Evolutionary conservation across 2,329 filamentous ascomycete genomes (phyloP).

Genomic region (Beauveria varroae): DNA sequence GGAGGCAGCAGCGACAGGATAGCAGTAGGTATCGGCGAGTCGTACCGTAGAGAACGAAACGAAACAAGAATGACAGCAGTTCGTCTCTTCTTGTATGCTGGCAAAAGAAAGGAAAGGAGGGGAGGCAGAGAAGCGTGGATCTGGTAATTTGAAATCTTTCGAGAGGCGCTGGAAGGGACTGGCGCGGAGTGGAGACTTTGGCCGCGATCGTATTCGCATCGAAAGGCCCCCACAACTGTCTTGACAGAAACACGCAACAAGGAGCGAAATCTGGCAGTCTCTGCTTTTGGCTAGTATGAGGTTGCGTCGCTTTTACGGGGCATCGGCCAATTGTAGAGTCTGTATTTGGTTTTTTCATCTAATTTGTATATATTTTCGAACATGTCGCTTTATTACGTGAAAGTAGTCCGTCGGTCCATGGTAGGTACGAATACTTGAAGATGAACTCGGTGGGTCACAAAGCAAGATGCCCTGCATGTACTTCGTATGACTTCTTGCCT

Average conservation of each 20-base stretch:
- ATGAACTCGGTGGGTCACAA: no score
- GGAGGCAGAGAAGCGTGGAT: not conserved
- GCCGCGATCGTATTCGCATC: not conserved
- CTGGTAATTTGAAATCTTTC: conserved; percentile 1
- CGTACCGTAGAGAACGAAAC: not conserved
- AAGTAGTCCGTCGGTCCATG: no score
- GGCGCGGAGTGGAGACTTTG: not conserved
- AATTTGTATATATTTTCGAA: not conserved
- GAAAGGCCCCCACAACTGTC: not conserved
- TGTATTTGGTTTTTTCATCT: not conserved
- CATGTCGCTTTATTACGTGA: not conserved
- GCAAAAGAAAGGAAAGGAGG: not conserved
- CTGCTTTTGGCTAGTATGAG: not conserved
- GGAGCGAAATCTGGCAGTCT: not conserved
- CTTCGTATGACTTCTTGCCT: no score
- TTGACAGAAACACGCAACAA: not conserved
- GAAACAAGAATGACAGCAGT: not conserved
- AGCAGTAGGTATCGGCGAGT: not conserved
- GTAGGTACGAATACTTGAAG: no score
- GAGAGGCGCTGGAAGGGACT: not conserved
- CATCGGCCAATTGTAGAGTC: not conserved
- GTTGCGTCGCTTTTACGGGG: not conserved
- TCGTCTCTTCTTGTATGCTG: not conserved
- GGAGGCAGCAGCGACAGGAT: not conserved
- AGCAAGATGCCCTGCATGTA: no score